Percentiles rank a stretch among this genome's conserved stretches.
These are phyloP conservation scores for Trichoderma orchidacearum DNA, from an alignment of 495 filamentous ascomycete species.

Conservation along the genomic window DNA sequence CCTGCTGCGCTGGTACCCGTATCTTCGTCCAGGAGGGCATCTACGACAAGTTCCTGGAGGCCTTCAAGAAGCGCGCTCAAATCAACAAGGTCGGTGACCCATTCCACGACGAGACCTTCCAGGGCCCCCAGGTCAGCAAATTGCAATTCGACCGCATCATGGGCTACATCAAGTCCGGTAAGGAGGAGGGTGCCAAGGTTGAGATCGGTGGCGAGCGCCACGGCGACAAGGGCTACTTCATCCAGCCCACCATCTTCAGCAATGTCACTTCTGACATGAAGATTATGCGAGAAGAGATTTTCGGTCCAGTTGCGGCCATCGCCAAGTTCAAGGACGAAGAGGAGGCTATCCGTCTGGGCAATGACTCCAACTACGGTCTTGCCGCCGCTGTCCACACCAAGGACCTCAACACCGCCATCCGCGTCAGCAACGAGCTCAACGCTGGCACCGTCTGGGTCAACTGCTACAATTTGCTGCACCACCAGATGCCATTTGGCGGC, in stretches of 20 bases:
- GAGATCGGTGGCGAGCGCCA: constrained; percentile 78
- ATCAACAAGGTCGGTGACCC: constrained; percentile 60
- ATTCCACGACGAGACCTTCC: constrained; percentile 79
- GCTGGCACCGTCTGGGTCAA: constrained; percentile 43
- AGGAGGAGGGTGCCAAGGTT: constrained; percentile 74
- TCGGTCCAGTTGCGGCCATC: constrained; percentile 79
- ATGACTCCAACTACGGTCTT: constrained; percentile 69
- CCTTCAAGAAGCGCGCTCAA: constrained; percentile 27
- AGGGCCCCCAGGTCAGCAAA: constrained; percentile 91
- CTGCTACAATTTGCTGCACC: constrained; percentile 10
- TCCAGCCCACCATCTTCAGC: constrained; percentile 87
- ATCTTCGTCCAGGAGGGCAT: constrained; percentile 42
- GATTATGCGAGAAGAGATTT: constrained; percentile 93
- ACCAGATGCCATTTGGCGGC: constrained; percentile 24
- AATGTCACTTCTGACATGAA: constrained; percentile 77
- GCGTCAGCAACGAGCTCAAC: constrained; percentile 34
- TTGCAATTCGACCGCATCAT: constrained; percentile 96
- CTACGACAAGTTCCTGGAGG: constrained; percentile 43
- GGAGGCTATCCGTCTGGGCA: constrained; percentile 63
- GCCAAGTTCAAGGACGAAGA: constrained; percentile 82
- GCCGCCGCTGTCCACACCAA: constrained; percentile 82
- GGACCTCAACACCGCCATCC: constrained; percentile 74
- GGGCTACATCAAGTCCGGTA: constrained; percentile 89
- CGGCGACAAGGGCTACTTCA: constrained; percentile 83
- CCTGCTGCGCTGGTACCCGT: constrained; percentile 36